Percentiles rank a stretch among this genome's conserved stretches.
Evolutionary conservation across 352 stramenopile genomes (phyloP).

Genomic region (Phytophthora capsici): DNA sequence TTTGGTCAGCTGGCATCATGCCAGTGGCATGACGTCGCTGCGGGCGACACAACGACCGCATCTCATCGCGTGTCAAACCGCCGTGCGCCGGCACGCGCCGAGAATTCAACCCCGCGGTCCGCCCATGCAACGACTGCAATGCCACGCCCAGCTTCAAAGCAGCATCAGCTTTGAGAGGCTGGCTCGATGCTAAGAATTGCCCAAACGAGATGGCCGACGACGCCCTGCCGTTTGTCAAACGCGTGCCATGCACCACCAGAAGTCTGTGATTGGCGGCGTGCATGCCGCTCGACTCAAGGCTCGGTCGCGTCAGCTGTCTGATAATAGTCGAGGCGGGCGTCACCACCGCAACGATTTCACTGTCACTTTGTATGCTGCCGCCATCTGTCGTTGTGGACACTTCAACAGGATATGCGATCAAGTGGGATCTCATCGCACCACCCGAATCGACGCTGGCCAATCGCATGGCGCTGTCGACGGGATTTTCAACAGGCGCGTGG

Average conservation of each 20-base stretch:
- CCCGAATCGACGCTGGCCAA: constrained; percentile 11
- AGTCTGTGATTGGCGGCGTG: constrained; percentile 23
- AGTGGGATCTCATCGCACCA: neutral
- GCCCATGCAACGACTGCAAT: neutral
- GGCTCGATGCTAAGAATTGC: neutral
- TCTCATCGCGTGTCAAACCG: neutral
- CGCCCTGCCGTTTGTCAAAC: too few relatives aligned
- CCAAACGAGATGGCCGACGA: too few relatives aligned
- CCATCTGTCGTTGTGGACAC: neutral
- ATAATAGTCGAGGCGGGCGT: neutral
- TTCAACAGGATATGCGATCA: neutral
- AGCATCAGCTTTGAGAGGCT: neutral
- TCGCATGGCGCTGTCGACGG: neutral
- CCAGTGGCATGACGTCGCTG: neutral
- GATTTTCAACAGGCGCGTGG: neutral
- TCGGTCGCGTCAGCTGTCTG: too few relatives aligned
- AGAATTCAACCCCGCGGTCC: neutral
- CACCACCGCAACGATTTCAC: neutral
- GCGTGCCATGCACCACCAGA: constrained; percentile 24
- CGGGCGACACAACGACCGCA: neutral
- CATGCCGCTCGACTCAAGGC: neutral
- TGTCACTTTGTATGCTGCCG: neutral
- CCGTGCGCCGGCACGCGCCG: neutral
- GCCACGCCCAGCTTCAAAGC: too few relatives aligned
- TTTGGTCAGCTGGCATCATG: neutral